Conservation (phyloP, 176 grass and related monocot genomes). For the Ensete ventricosum region DNA sequence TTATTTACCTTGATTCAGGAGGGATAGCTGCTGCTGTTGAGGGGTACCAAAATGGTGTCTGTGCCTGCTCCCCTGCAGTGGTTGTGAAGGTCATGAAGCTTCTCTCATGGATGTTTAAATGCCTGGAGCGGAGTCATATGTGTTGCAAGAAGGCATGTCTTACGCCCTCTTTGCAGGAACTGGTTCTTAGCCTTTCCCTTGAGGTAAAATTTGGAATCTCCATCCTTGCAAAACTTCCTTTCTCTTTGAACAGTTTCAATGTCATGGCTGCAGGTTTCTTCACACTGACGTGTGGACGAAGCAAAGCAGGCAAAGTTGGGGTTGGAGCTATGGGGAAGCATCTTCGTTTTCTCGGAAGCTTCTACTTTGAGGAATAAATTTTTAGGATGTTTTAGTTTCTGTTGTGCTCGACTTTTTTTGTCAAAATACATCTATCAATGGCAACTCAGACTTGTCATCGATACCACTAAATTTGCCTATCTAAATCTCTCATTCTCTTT, state of each 20-base stretch:
- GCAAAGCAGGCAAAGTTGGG: neutral
- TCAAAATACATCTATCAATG: neutral
- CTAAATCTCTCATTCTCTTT: no score
- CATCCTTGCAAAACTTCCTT: neutral
- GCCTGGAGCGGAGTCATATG: no score
- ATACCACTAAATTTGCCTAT: neutral
- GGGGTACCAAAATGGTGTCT: neutral
- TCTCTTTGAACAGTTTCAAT: neutral
- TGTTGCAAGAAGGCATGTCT: neutral
- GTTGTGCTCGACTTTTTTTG: no score
- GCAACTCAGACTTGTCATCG: neutral
- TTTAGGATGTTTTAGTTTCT: no score
- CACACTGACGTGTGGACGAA: neutral
- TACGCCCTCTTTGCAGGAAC: neutral
- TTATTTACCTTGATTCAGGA: slow-evolving; percentile 2
- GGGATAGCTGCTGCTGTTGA: neutral
- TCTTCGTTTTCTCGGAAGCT: no score
- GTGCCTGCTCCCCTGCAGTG: neutral
- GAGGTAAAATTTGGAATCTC: neutral
- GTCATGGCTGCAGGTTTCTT: neutral
- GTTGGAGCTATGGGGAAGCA: no score
- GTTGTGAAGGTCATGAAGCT: neutral
- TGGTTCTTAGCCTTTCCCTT: slow-evolving; percentile 1
- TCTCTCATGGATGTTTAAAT: neutral
- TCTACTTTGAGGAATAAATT: no score